phyloP scores from a whole-genome alignment of 495 filamentous ascomycete species.

The Penicillium maclennaniae region DNA sequence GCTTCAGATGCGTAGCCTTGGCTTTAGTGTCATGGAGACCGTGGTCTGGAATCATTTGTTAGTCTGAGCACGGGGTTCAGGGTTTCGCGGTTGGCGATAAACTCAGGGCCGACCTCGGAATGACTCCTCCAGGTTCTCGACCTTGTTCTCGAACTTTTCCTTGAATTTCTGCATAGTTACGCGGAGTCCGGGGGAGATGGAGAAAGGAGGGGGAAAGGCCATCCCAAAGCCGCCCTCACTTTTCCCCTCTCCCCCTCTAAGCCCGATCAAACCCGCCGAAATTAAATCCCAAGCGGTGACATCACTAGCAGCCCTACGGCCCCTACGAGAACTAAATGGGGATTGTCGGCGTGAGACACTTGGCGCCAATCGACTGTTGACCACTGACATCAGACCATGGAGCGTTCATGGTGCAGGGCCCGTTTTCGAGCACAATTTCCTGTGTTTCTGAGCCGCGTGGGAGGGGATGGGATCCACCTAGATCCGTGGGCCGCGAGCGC shows the following conservation, averaged over 20 bases:
- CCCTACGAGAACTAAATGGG: neutral
- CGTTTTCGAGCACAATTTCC: neutral
- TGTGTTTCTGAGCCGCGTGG: neutral
- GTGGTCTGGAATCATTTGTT: slow-evolving; percentile 25
- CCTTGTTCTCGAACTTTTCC: slow-evolving; percentile 23
- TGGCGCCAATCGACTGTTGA: slow-evolving; percentile 1
- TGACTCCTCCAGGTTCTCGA: slow-evolving; percentile 29
- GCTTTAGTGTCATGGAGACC: slow-evolving; percentile 47
- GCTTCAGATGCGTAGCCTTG: slow-evolving; percentile 51
- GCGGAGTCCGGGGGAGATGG: neutral
- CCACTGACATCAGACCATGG: neutral
- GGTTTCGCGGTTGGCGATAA: neutral
- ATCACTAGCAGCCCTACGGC: slow-evolving; percentile 19
- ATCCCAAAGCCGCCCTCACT: neutral
- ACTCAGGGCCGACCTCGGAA: slow-evolving; percentile 27
- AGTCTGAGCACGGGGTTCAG: slow-evolving; percentile 2
- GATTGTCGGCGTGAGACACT: slow-evolving; percentile 1
- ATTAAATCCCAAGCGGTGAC: slow-evolving; percentile 9
- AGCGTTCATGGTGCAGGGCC: neutral
- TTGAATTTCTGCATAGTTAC: slow-evolving; percentile 33
- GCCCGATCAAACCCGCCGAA: neutral
- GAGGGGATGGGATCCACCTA: slow-evolving; percentile 1
- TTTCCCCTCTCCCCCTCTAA: neutral
- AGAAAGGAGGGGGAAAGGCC: slow-evolving; percentile 3
- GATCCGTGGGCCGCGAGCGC: slow-evolving; percentile 2